Conservation (phyloP, 345 rosid genomes). For the Linum tenue region DNA sequence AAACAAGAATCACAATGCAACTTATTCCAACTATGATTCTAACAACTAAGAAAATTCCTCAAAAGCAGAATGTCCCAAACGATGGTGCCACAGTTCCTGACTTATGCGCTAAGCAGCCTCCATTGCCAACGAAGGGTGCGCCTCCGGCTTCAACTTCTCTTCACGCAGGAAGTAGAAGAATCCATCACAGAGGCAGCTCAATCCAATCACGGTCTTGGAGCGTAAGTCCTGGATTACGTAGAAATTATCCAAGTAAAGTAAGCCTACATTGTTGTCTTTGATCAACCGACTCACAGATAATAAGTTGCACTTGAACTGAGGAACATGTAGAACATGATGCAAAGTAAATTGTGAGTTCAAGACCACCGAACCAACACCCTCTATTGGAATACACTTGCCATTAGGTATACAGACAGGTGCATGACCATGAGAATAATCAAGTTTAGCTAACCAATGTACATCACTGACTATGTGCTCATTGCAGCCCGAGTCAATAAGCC, state of each 20-base stretch:
- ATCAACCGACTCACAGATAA: too few relatives aligned
- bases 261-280: neutral
- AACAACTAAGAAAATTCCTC: too few relatives aligned
- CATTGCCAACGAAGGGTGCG: neutral
- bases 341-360: neutral
- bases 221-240: too few relatives aligned
- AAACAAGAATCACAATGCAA: too few relatives aligned
- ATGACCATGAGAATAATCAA: too few relatives aligned
- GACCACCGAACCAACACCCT: neutral
- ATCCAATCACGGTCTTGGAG: too few relatives aligned
- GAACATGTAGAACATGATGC: neutral
- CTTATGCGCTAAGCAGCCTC: too few relatives aligned
- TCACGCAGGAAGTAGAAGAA: neutral
- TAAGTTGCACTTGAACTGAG: too few relatives aligned
- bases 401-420: neutral
- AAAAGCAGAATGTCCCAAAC: neutral
- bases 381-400: neutral
- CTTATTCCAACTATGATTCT: too few relatives aligned
- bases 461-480: neutral
- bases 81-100: neutral
- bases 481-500: too few relatives aligned
- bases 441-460: neutral
- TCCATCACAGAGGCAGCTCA: neutral
- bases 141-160: neutral
- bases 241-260: constrained; percentile 2